phyloP scores from a whole-genome alignment of 1,284 basidiomycete genomes.

The Boletus putidus region DNA sequence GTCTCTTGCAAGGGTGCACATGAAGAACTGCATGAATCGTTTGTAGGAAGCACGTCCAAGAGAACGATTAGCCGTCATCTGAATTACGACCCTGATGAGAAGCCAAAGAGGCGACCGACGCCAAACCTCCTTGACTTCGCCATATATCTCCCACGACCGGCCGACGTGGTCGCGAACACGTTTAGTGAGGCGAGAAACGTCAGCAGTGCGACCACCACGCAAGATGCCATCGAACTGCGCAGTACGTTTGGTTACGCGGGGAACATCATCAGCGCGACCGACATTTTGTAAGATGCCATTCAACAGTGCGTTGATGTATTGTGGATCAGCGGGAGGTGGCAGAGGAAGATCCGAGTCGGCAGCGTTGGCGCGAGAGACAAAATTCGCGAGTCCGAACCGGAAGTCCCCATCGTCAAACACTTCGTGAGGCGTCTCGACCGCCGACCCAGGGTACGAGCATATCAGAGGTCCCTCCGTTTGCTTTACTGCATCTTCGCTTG shows the following conservation, averaged over 20 bases:
- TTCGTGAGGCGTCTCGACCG: constrained; percentile 20
- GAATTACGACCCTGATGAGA: not conserved
- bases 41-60: not conserved
- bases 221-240: too few relatives aligned
- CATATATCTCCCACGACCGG: too few relatives aligned
- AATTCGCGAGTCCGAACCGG: constrained; percentile 29
- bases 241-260: constrained; percentile 31
- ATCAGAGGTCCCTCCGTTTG: constrained; percentile 24
- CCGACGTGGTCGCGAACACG: constrained; percentile 34
- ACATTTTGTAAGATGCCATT: constrained; percentile 33
- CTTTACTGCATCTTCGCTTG: constrained; percentile 25
- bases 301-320: constrained; percentile 37
- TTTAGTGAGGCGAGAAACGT: constrained; percentile 31
- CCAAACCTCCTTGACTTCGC: not conserved
- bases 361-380: constrained; percentile 22
- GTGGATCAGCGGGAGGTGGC: constrained; percentile 8
- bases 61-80: not conserved
- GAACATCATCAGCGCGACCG: constrained; percentile 20
- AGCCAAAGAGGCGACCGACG: constrained; percentile 37
- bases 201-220: constrained; percentile 17
- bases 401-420: constrained; percentile 25
- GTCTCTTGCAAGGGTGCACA: not conserved
- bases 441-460: constrained; percentile 35
- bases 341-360: constrained; percentile 18
- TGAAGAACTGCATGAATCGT: not conserved